Percentiles rank a stretch among this genome's conserved stretches.
These are phyloP conservation scores for Blastomyces gilchristii DNA, from an alignment of 2,329 filamentous ascomycete species.

Conservation along the genomic window DNA sequence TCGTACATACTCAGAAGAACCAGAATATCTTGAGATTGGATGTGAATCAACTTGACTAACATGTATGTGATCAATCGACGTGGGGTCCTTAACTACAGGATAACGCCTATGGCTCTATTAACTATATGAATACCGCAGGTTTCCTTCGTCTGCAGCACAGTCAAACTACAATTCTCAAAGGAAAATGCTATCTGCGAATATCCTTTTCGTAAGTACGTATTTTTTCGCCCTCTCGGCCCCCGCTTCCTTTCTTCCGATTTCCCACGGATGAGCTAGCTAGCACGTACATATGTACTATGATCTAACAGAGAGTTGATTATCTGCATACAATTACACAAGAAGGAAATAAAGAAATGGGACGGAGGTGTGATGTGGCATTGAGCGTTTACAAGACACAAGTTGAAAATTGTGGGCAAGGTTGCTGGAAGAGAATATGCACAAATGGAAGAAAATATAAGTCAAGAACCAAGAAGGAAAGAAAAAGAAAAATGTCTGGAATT, in stretches of 20 bases:
- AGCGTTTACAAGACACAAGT: constrained; percentile 17
- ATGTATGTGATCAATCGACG: no score
- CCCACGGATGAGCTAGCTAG: background rate
- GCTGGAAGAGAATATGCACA: no score
- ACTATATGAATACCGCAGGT: no score
- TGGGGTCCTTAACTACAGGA: no score
- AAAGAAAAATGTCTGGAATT: background rate
- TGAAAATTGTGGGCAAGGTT: no score
- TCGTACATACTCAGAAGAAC: no score
- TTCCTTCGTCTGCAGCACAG: background rate
- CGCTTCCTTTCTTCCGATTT: background rate
- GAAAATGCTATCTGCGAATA: background rate
- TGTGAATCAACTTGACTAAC: no score
- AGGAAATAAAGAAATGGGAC: background rate
- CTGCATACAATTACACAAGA: constrained; percentile 5
- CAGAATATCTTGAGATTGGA: no score
- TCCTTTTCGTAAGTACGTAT: background rate
- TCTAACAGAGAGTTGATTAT: background rate
- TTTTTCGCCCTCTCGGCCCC: background rate
- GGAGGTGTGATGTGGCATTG: background rate
- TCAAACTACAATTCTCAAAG: background rate
- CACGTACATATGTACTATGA: background rate
- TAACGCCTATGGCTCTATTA: no score
- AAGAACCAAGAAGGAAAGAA: constrained; percentile 2
- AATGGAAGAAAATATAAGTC: constrained; percentile 16